phyloP scores from a whole-genome alignment of 2,329 filamentous ascomycete genomes.

The Trematosphaeria pertusa region DNA sequence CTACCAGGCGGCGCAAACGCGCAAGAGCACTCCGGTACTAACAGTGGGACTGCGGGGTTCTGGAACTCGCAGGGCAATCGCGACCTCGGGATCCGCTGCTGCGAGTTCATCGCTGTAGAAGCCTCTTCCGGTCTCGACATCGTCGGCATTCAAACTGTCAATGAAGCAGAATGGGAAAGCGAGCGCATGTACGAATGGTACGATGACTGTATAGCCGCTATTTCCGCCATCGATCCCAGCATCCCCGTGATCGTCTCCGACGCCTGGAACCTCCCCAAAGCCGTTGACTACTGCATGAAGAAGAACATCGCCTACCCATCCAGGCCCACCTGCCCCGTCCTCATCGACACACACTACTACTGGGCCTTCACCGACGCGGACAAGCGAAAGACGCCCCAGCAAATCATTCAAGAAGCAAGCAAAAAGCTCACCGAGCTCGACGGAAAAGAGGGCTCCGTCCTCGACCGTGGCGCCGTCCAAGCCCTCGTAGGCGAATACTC shows the following conservation, averaged over 20 bases:
- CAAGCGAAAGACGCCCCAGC: conserved; percentile 57
- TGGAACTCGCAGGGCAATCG: conserved; percentile 57
- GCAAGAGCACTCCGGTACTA: conserved; percentile 64
- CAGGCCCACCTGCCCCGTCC: conserved; percentile 53
- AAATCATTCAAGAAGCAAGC: conserved; percentile 58
- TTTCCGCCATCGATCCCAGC: conserved; percentile 56
- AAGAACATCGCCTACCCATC: conserved; percentile 47
- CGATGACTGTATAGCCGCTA: conserved; percentile 56
- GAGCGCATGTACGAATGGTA: conserved; percentile 65
- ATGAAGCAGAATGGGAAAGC: conserved; percentile 61
- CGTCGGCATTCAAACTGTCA: conserved; percentile 64
- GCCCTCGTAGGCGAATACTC: conserved; percentile 66
- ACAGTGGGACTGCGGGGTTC: conserved; percentile 58
- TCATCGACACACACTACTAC: conserved; percentile 67
- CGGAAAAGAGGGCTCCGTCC: conserved; percentile 56
- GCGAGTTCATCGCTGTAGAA: conserved; percentile 60
- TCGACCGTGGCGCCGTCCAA: conserved; percentile 59
- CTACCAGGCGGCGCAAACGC: conserved; percentile 65
- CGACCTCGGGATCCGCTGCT: conserved; percentile 55
- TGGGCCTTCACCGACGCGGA: conserved; percentile 64
- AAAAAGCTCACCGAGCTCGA: conserved; percentile 55
- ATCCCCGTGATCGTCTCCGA: conserved; percentile 66
- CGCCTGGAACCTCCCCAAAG: conserved; percentile 60
- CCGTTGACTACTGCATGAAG: conserved; percentile 53
- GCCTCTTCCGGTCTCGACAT: conserved; percentile 53